Percentiles rank a stretch among this genome's conserved stretches.
Conservation (phyloP, 2,329 filamentous ascomycete species). For the Sporothrix euskadiensis region DNA sequence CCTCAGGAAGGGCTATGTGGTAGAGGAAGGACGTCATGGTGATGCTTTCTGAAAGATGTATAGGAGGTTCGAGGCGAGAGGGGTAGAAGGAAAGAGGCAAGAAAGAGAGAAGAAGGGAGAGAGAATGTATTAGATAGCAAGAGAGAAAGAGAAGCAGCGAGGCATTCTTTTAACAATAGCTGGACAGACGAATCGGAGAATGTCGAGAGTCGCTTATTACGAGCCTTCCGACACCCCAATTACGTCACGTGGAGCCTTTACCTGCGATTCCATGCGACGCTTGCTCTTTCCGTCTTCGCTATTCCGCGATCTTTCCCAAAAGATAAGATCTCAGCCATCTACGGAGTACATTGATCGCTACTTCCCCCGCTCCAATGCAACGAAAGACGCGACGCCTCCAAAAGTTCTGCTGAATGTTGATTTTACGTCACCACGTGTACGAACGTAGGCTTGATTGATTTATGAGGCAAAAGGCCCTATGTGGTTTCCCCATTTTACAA, state of each 20-base stretch:
- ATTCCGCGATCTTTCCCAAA: conserved; percentile 15
- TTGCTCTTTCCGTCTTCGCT: conserved; percentile 5
- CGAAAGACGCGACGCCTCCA: too few relatives aligned
- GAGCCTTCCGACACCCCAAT: background rate
- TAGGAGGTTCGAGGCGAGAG: background rate
- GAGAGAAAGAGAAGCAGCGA: background rate
- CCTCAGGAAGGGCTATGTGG: conserved; percentile 70
- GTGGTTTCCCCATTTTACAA: conserved; percentile 6
- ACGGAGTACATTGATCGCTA: background rate
- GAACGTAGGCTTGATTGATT: background rate
- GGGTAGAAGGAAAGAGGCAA: background rate
- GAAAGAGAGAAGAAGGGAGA: background rate
- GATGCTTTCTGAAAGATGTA: background rate
- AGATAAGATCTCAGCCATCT: background rate
- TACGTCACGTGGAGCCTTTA: conserved; percentile 24
- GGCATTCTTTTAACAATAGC: background rate
- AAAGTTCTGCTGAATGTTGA: background rate
- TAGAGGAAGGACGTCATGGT: conserved; percentile 78
- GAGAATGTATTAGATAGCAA: background rate
- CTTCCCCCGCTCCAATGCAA: background rate
- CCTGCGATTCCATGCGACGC: conserved; percentile 7
- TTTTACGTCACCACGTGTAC: background rate
- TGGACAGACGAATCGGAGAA: background rate
- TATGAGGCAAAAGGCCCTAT: background rate
- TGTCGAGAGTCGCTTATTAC: conserved; percentile 12